A percentile compares a stretch with the other conserved stretches of the same genome.
Conservation (phyloP, 345 rosid species). For the Euphorbia pulcherrima region DNA sequence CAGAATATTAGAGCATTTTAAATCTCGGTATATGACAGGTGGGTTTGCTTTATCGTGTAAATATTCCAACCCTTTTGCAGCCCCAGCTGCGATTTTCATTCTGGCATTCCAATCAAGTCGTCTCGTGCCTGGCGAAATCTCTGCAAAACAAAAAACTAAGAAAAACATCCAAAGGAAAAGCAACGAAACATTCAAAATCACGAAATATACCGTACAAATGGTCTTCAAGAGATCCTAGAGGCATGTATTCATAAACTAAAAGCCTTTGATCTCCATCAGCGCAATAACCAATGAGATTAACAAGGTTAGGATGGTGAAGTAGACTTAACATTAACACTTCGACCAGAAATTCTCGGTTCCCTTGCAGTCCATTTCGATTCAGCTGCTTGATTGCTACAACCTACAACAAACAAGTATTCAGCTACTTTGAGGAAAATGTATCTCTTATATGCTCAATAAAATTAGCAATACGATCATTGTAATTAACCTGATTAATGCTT, state of each 20-base stretch:
- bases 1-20: constrained; percentile 83
- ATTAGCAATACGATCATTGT: not conserved
- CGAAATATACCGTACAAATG: constrained; percentile 64
- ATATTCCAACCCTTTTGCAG: constrained; percentile 79
- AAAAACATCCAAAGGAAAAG: not conserved
- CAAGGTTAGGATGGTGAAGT: constrained; percentile 79
- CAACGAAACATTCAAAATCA: not conserved
- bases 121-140: constrained; percentile 40
- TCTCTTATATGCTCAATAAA: not conserved
- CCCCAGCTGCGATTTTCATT: constrained; percentile 90
- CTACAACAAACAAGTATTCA: constrained; percentile 28
- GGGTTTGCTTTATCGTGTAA: constrained; percentile 70
- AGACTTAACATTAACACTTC: constrained; percentile 74
- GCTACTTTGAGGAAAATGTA: too few species aligned
- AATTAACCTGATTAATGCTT: constrained; percentile 26
- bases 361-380: constrained; percentile 75
- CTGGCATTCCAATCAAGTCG: constrained; percentile 78
- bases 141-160: constrained; percentile 27
- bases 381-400: constrained; percentile 91
- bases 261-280: constrained; percentile 89
- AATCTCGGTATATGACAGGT: constrained; percentile 84
- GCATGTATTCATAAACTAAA: constrained; percentile 83
- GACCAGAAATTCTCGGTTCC: constrained; percentile 76
- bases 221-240: constrained; percentile 72
- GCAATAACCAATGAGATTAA: constrained; percentile 81